Conservation (phyloP, 768 basidiomycete species). For the Lentinula guzmanii region DNA sequence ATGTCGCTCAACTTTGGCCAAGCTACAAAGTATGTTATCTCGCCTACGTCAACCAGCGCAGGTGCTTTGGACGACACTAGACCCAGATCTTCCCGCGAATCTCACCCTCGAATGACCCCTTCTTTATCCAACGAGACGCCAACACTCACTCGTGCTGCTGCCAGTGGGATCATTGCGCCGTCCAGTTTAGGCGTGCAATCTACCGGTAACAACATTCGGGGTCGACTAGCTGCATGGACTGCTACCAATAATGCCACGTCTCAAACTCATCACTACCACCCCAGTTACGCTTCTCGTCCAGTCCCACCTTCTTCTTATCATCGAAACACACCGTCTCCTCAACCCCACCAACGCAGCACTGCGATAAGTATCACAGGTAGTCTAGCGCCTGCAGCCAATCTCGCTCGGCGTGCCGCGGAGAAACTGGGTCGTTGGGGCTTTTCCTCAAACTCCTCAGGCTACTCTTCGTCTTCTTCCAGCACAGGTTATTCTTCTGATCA, state of each 20-base stretch:
- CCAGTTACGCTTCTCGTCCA: not conserved
- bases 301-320: conserved; percentile 16
- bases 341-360: conserved; percentile 36
- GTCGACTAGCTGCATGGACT: conserved; percentile 43
- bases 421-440: conserved; percentile 62
- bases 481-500: conserved; percentile 33
- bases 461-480: conserved; percentile 42
- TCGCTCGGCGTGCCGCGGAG: conserved; percentile 74
- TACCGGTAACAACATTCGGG: conserved; percentile 37
- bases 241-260: conserved; percentile 17
- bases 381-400: conserved; percentile 65
- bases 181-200: conserved; percentile 25
- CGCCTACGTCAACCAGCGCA: conserved; percentile 20
- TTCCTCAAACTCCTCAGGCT: conserved; percentile 36
- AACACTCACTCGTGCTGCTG: conserved; percentile 34
- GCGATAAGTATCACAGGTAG: conserved; percentile 68
- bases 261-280: conserved; percentile 11
- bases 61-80: conserved; percentile 23
- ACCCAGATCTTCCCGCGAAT: conserved; percentile 28
- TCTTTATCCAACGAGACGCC: conserved; percentile 28
- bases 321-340: conserved; percentile 6
- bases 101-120: conserved; percentile 15
- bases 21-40: conserved; percentile 18
- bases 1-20: conserved; percentile 53
- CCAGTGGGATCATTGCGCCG: conserved; percentile 36